Evolutionary conservation across 371 early-diverging fungal genomes (phyloP), one percentile per base, ranked within the genome.

Genomic region (Mucor indicus): DNA sequence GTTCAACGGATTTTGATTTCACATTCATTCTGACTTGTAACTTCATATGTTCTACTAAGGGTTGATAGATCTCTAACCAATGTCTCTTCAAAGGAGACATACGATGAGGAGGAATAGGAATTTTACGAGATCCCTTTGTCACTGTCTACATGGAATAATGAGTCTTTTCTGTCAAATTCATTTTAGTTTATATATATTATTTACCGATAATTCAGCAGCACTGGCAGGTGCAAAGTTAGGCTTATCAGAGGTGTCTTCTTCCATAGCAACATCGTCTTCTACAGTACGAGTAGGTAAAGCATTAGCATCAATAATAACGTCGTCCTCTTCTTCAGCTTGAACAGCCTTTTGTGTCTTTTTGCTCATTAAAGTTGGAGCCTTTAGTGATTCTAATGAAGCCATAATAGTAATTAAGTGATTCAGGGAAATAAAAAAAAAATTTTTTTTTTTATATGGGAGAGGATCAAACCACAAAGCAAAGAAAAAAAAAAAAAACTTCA

Each of bases 41-140:
- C 50, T 95, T 92, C 72, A 98, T 85, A 60, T 96, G 92, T 64
- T 97, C 95, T 7, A 99, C 99, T 23, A 99, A 78, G n/a, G 99
- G 99, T 23, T 97, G 87, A 76, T 99, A 99, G 58, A 99, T 88
- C 63, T 98, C 93, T 58, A 97, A 60, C 99, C 99, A 99, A 44
- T 91, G 84, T 43, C 89, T 85, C 69, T 95, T 98, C 37, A 99
- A 75, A 13, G 94, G 93, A 13, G 91, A 80, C 60, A 98, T 70
- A 51, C 98, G 87, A 62, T 96, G 91, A 30, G 87, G 85, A 19
- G 99, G 99, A 50, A 99, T 90, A 24, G 91, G 87, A 42, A 97
- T 81, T 57, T 80, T 86, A 52, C 96, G 90, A 48, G 67, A 60
- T 53, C 90, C 86, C 41, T 61, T 60, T 30, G 55, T 67, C 16